Base-by-base conservation (phyloP, 306 rosid genomes). In the Ormosia semicastrata region DNA sequence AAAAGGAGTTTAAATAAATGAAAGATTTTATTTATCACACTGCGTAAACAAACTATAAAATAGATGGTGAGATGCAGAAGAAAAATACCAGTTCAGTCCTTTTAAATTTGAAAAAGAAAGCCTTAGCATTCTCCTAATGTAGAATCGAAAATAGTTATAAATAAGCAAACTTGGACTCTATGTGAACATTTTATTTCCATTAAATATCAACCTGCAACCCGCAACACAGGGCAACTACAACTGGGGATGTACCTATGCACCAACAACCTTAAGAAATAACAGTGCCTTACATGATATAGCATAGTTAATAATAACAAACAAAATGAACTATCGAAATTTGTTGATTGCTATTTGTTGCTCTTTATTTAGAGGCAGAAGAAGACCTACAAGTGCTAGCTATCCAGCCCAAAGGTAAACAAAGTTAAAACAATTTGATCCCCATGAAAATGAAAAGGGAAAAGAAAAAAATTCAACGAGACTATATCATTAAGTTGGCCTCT, bases 1-100 rank as follows among this genome's bases (percentile, higher is more conserved):
- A 24, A 78, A 66, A 63, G 36, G 57, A 72, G 74, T 78, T 24
- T 77, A 24, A 24, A 24, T 67, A 52, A 75, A 64, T 4, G 24
- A 24, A 18, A 64, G 33, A 66, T 32, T 11, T 50, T 46, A 63
- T 34, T 73, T 17, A 33, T 10, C 34, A 32, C 46, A 71, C 9
- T 59, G 78, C 14, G 1, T 37, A 18, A 82, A 54, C 81, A 77
- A 71, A 54, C 24, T 2, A 40, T 75, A 15, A 43, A 32, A 62
- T 24, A 24, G 17, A 66, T 40, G 66, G 66, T 40, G n/a, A 63
- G 6, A 82, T 39, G 36, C 82, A 24, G 24, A 24, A 52, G 54
- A n/a, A 75, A 60, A n/a, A 0, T 62, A 54, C 24, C 60, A 11
- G 58, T 6, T 32, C 69, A 43, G 14, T 10, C 3, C 32, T 34